Evolutionary conservation across 345 rosid genomes (phyloP).

Genomic region (Hibiscus mutabilis): DNA sequence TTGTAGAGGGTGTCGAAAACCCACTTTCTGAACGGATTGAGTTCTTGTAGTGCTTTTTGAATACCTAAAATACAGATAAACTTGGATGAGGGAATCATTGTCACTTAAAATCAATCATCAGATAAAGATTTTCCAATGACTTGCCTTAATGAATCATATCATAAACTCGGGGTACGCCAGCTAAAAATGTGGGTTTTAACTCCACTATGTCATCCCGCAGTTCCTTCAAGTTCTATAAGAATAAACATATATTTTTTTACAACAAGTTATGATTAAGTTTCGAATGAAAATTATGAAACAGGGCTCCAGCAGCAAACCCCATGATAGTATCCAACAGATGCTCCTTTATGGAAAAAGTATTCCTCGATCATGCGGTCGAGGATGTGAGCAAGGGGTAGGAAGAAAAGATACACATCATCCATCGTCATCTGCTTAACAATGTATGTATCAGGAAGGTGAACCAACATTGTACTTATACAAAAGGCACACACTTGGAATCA

Average conservation of each 20-base stretch:
- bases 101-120: conserved; percentile 2
- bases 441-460: conserved; percentile 8
- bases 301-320: conserved; percentile 48
- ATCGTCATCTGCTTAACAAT: conserved; percentile 56
- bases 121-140: conserved; percentile 5
- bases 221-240: conserved; percentile 64
- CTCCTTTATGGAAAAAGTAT: conserved; percentile 78
- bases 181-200: conserved; percentile 80
- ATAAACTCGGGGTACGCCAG: conserved; percentile 91
- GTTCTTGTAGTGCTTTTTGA: conserved; percentile 56
- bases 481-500: background rate
- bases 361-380: conserved; percentile 87
- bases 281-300: background rate
- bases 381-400: conserved; percentile 88
- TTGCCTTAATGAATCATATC: conserved; percentile 84
- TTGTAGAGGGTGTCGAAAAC: conserved; percentile 65
- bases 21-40: conserved; percentile 56
- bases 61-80: conserved; percentile 36
- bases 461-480: background rate
- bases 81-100: background rate
- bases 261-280: background rate
- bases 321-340: conserved; percentile 91
- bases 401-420: conserved; percentile 83
- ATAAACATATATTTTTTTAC: background rate
- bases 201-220: conserved; percentile 79